Base-by-base conservation (phyloP, 495 filamentous ascomycete species). In the Cudoniella acicularis region DNA sequence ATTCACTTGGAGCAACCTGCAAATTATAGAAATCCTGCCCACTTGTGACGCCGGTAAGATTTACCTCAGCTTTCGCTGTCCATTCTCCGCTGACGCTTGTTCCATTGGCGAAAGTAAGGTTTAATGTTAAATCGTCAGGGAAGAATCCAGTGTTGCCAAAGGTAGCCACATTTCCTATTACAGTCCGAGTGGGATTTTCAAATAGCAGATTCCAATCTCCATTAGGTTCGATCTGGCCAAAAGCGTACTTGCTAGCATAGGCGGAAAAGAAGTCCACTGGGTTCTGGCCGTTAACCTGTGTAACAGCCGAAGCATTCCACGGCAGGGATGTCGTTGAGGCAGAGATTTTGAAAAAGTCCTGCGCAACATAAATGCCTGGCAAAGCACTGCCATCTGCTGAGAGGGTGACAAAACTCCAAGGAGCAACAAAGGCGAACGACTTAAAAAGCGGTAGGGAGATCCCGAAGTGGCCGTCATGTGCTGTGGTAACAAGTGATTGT, bases 181-280 rank as follows among this genome's bases (percentile, higher is more conserved):
- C 68, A 59, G 76, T 68, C 41, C 60, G 56, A 8, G 69, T 70
- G 17, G 75, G 70, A 54, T 60, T 76, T 9, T 62, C 62, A 65
- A 81, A 72, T 26, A 81, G 60, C 10, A 71, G 27, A 55, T 81
- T 81, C 71, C 72, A 81, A 48, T 80, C 78, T 1, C 73, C 74
- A 57, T 81, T 65, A 0, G 72, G 69, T 30, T 81, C 77, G 8
- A 79, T 55, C 50, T 63, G 61, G 49, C 77, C 76, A 8, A 56
- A 52, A 0, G 69, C 63, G 45, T 79, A 73, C 0, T 55, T 43
- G 9, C 61, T 62, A 16, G 75, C 76, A 51, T 72, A 77, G 4
- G 60, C 41, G 13, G 63, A 66, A 16, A 82, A 65, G 53, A 36
- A 36, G 13, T 36, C 30, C 4, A 36, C 30, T 36, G 30, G 30